phyloP scores from a whole-genome alignment of 805 yeast species.

The Candida quercuum region DNA sequence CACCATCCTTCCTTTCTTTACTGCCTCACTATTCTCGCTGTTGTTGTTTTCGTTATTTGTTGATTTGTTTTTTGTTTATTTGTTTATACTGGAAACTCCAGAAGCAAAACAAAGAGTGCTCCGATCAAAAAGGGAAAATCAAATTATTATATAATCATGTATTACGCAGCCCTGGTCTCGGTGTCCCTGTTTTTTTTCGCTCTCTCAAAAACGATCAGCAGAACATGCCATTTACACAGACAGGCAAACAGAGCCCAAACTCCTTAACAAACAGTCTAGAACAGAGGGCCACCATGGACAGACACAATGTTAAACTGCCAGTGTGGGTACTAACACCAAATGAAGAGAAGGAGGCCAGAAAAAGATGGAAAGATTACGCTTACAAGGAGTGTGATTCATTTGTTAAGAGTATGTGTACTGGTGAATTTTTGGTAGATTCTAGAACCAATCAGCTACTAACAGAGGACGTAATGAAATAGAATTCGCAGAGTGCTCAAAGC shows the following conservation, averaged over 20 bases:
- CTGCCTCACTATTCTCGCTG: neutral
- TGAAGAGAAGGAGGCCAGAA: slow-evolving; percentile 70
- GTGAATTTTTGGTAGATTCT: neutral
- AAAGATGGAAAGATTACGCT: slow-evolving; percentile 62
- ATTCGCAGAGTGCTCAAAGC: slow-evolving; percentile 62
- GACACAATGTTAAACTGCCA: slow-evolving; percentile 42
- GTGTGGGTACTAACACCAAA: slow-evolving; percentile 72
- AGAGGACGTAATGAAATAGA: slow-evolving; percentile 22
- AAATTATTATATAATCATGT: too few species aligned
- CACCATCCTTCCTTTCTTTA: slow-evolving; percentile 1
- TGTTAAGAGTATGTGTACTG: slow-evolving; percentile 55
- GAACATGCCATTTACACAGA: too few species aligned
- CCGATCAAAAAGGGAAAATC: too few species aligned
- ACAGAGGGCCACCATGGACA: slow-evolving; percentile 13
- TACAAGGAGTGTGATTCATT: slow-evolving; percentile 61
- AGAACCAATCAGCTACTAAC: slow-evolving; percentile 1
- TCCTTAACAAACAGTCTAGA: too few species aligned
- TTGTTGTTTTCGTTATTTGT: neutral
- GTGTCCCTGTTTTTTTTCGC: too few species aligned
- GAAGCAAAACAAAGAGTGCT: neutral
- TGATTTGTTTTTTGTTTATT: neutral
- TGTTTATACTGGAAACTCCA: neutral
- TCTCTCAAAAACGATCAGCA: too few species aligned
- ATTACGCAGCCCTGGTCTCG: too few species aligned
- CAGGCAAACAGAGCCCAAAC: too few species aligned